phyloP scores from a whole-genome alignment of 768 basidiomycete species.

The Russula lepida region DNA sequence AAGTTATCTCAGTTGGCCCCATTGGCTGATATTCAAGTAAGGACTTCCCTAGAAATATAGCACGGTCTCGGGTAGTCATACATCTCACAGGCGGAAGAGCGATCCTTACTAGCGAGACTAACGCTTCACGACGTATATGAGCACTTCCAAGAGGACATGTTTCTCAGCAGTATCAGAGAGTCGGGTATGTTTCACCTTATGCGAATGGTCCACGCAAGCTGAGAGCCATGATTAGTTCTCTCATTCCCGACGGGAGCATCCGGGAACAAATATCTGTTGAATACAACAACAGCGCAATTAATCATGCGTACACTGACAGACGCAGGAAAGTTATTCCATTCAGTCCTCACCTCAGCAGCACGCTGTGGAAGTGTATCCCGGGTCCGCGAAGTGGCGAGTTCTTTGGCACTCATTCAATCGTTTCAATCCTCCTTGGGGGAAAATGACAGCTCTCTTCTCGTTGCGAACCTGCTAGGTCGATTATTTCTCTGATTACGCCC shows the following conservation, averaged over 20 bases:
- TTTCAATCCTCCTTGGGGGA: slow-evolving; percentile 76
- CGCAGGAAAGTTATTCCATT: slow-evolving; percentile 65
- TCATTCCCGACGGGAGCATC: slow-evolving; percentile 76
- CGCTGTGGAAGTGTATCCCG: slow-evolving; percentile 57
- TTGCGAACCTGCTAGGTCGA: slow-evolving; percentile 57
- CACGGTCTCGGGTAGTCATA: neutral
- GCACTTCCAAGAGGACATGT: slow-evolving; percentile 78
- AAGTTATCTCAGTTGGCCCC: slow-evolving; percentile 49
- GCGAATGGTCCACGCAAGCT: neutral
- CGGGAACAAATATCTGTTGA: slow-evolving; percentile 32
- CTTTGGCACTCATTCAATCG: slow-evolving; percentile 59
- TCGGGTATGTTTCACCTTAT: slow-evolving; percentile 53
- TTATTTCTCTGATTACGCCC: neutral
- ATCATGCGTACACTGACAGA: slow-evolving; percentile 52
- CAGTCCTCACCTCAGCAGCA: slow-evolving; percentile 47
- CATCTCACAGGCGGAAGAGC: slow-evolving; percentile 57
- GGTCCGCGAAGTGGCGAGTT: slow-evolving; percentile 66
- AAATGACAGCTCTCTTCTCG: slow-evolving; percentile 42
- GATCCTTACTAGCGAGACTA: slow-evolving; percentile 66
- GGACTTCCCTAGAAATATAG: slow-evolving; percentile 1
- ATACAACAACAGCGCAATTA: slow-evolving; percentile 44
- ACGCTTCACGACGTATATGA: slow-evolving; percentile 69
- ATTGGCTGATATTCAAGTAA: slow-evolving; percentile 50
- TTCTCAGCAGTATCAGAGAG: slow-evolving; percentile 82
- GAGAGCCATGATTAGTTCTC: slow-evolving; percentile 45